Base-by-base conservation (phyloP, 768 basidiomycete species). In the Psilocybe sp. region DNA sequence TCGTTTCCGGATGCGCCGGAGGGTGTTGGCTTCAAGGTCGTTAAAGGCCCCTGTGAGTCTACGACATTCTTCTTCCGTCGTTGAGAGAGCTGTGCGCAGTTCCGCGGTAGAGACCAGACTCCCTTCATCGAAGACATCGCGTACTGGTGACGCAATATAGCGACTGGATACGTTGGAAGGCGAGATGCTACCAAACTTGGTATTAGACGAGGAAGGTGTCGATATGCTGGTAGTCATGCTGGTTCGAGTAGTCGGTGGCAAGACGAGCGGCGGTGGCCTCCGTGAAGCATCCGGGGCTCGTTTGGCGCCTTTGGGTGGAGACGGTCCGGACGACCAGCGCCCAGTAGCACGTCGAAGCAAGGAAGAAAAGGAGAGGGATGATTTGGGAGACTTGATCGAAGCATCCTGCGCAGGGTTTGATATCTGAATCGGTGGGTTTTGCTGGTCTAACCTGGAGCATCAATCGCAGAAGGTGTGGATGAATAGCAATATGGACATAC, bases 1-100 rank as follows among this genome's bases (percentile, higher is more conserved):
- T 42, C 71, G 71, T 52, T 69, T 69, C 40, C 74, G 68, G 28
- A 73, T 63, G 12, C 75, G 78, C 3, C 78, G 79, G 38, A 82
- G 59, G 16, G 81, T 76, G 43, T 70, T 79, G 32, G 81, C 68
- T 64, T 90, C 85, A 19, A 89, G 72, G 16, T 79, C 76, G 50
- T 80, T 78, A 57, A 90, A 90, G 6, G 86, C 86, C 40, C 84
- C 80, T 23, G 84, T 64, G 20, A 91, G 70, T 10, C 82, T 70
- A 28, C 74, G 68, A 10, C 78, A 80, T 59, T 90, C 88, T 19
- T 78, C 75, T 58, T 89, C 85, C 34, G 87, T 78, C 2, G 69
- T 63, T 49, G 77, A 71, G 46, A 91, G 85, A 49, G 83, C 81
- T 15, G 69, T 67, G 40, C 78, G 79, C 46, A 90, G 80, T 35